Evolutionary conservation across 2,329 filamentous ascomycete genomes (phyloP).

Genomic region (Penicillium polonicum): DNA sequence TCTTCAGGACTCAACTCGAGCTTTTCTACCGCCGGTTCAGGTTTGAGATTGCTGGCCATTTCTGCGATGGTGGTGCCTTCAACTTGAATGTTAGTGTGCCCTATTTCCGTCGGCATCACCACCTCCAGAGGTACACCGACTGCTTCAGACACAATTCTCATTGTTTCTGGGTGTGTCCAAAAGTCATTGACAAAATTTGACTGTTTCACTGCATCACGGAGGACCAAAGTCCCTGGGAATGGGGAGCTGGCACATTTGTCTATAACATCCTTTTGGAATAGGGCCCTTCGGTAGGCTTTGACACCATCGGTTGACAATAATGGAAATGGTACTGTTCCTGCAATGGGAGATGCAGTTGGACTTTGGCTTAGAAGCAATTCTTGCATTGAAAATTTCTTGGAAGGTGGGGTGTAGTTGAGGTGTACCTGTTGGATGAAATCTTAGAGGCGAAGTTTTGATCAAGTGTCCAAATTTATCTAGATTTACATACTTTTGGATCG

Average conservation of each 20-base stretch:
- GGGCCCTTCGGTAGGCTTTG: slow-evolving; percentile 13
- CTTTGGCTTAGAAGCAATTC: slow-evolving; percentile 9
- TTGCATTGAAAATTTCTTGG: slow-evolving; percentile 14
- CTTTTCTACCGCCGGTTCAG: slow-evolving; percentile 18
- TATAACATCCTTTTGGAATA: slow-evolving; percentile 14
- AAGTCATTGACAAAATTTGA: slow-evolving; percentile 26
- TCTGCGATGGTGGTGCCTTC: slow-evolving; percentile 18
- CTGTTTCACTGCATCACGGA: slow-evolving; percentile 22
- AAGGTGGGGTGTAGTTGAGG: slow-evolving; percentile 13
- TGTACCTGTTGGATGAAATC: slow-evolving; percentile 10
- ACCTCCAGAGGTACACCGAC: slow-evolving; percentile 22
- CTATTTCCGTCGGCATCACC: slow-evolving; percentile 28
- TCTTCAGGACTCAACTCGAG: slow-evolving; percentile 15
- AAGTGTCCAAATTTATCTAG: background rate
- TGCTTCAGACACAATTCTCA: slow-evolving; percentile 24
- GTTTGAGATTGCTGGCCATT: slow-evolving; percentile 13
- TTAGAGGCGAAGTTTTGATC: background rate
- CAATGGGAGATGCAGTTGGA: slow-evolving; percentile 9
- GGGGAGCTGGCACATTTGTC: slow-evolving; percentile 15
- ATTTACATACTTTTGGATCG: slow-evolving; percentile 2
- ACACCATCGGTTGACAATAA: slow-evolving; percentile 13
- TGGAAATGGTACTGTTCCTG: slow-evolving; percentile 15
- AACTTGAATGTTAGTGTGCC: slow-evolving; percentile 28
- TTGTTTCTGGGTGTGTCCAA: slow-evolving; percentile 27
- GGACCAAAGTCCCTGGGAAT: slow-evolving; percentile 21